A percentile compares a stretch with the other conserved stretches of the same genome.
Evolutionary conservation across 225 moss, liverwort and hornwort genomes (phyloP).

Genomic region (Sphagnum tenellum): DNA sequence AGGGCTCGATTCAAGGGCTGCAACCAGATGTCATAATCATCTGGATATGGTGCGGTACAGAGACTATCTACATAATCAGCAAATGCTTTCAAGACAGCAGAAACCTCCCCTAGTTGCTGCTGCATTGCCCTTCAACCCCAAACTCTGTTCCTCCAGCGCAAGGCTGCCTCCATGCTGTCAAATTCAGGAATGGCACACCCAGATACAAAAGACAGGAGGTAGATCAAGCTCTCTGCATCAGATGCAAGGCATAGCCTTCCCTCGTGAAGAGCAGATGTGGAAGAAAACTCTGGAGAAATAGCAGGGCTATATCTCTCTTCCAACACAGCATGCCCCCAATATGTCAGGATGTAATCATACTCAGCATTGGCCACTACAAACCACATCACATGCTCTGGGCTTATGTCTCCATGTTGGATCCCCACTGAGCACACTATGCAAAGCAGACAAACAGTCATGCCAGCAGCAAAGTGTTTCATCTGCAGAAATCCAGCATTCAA

Average conservation of each 20-base stretch:
- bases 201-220: constrained; percentile 82
- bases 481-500: constrained; percentile 77
- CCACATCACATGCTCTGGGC: constrained; percentile 91
- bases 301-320: constrained; percentile 94
- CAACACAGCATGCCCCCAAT: constrained; percentile 95
- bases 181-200: constrained; percentile 89
- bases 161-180: constrained; percentile 93
- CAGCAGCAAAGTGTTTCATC: constrained; percentile 89
- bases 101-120: constrained; percentile 91
- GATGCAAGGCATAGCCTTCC: constrained; percentile 92
- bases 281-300: constrained; percentile 81
- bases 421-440: constrained; percentile 80
- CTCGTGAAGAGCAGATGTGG: constrained; percentile 89
- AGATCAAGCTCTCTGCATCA: constrained; percentile 92
- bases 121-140: constrained; percentile 94
- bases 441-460: constrained; percentile 85
- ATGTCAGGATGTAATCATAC: constrained; percentile 74
- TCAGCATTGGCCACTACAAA: constrained; percentile 88
- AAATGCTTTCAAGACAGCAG: constrained; percentile 90
- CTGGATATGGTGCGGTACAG: constrained; percentile 93
- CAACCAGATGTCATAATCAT: constrained; percentile 97
- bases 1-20: constrained; percentile 74
- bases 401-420: constrained; percentile 94
- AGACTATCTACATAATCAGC: constrained; percentile 96
- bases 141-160: constrained; percentile 89